A percentile compares a stretch with the other conserved stretches of the same genome.
Evolutionary conservation across 805 yeast genomes (phyloP).

Genomic region (Trichomonascus vanleenenianus): DNA sequence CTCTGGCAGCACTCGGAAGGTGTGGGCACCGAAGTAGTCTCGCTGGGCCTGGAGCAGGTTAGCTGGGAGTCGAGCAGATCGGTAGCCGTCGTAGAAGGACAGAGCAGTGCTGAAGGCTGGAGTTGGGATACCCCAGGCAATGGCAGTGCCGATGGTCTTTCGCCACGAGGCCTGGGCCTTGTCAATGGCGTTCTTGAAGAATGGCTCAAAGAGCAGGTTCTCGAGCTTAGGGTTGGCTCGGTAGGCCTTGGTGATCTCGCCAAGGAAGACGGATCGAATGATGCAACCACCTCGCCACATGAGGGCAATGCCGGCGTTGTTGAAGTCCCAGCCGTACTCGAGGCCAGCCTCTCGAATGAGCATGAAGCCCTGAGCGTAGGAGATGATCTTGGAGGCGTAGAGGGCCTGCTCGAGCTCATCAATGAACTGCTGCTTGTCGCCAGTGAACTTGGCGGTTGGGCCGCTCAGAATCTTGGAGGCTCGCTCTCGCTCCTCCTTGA

Average conservation of each 20-base stretch:
- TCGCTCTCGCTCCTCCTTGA: constrained; percentile 82
- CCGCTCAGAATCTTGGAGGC: constrained; percentile 78
- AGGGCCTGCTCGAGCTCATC: constrained; percentile 96
- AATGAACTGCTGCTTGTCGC: constrained; percentile 75
- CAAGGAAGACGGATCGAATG: constrained; percentile 97
- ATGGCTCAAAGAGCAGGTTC: constrained; percentile 91
- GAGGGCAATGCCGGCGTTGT: constrained; percentile 96
- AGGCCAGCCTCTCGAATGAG: constrained; percentile 96
- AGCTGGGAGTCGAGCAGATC: constrained; percentile 93
- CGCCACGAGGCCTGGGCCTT: constrained; percentile 98
- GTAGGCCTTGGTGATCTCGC: constrained; percentile 94
- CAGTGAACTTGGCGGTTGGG: constrained; percentile 58
- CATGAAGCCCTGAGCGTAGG: constrained; percentile 99
- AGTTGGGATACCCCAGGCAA: constrained; percentile 86
- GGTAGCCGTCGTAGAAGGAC: constrained; percentile 97
- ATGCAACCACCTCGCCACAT: constrained; percentile 99
- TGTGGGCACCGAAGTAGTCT: constrained; percentile 99
- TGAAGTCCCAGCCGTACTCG: constrained; percentile 94
- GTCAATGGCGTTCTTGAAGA: constrained; percentile 84
- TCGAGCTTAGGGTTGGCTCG: constrained; percentile 88
- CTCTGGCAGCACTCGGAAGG: constrained; percentile 92
- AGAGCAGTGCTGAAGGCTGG: constrained; percentile 97
- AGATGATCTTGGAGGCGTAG: constrained; percentile 96
- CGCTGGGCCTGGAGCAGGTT: constrained; percentile 99
- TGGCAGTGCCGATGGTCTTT: constrained; percentile 69